A percentile compares a stretch with the other conserved stretches of the same genome.
These are phyloP conservation scores for Trichocomaceae sp. DNA, from an alignment of 2,329 filamentous ascomycete species.

Conservation along the genomic window DNA sequence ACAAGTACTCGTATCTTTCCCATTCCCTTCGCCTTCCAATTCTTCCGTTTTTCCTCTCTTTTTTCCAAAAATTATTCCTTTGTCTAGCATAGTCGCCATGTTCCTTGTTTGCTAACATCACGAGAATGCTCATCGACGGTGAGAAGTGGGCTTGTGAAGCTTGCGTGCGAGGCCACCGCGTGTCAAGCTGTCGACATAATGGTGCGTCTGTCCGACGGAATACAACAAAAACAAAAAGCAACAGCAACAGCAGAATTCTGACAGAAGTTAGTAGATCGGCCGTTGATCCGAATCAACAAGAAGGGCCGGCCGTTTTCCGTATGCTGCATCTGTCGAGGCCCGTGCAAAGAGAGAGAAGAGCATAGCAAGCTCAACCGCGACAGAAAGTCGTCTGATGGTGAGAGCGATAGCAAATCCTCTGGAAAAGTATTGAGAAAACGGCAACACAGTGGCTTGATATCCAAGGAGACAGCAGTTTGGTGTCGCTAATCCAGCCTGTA, in stretches of 20 bases:
- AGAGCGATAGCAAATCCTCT: constrained; percentile 27
- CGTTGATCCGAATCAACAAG: constrained; percentile 90
- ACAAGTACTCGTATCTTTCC: neutral
- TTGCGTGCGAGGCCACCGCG: constrained; percentile 95
- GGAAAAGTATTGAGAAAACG: constrained; percentile 25
- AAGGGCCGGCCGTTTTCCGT: constrained; percentile 96
- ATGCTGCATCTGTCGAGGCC: constrained; percentile 90
- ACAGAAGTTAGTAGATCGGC: constrained; percentile 96
- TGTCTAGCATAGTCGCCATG: constrained; percentile 3
- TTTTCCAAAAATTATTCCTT: neutral
- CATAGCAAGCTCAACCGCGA: constrained; percentile 97
- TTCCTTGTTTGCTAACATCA: constrained; percentile 20
- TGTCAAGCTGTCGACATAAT: constrained; percentile 95
- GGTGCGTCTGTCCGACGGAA: constrained; percentile 55
- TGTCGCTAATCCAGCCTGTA: constrained; percentile 11
- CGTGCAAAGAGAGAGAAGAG: constrained; percentile 91
- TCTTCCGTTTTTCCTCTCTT: neutral
- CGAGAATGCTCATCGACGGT: constrained; percentile 75
- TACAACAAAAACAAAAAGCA: neutral
- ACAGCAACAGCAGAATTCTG: no score
- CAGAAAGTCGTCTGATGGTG: constrained; percentile 47
- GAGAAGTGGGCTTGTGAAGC: constrained; percentile 98
- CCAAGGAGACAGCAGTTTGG: neutral
- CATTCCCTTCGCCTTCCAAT: neutral
- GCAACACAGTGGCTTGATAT: constrained; percentile 11